These are phyloP conservation scores for Colletotrichum sp. DNA, from an alignment of 2,329 filamentous ascomycete genomes.

Conservation along the genomic window DNA sequence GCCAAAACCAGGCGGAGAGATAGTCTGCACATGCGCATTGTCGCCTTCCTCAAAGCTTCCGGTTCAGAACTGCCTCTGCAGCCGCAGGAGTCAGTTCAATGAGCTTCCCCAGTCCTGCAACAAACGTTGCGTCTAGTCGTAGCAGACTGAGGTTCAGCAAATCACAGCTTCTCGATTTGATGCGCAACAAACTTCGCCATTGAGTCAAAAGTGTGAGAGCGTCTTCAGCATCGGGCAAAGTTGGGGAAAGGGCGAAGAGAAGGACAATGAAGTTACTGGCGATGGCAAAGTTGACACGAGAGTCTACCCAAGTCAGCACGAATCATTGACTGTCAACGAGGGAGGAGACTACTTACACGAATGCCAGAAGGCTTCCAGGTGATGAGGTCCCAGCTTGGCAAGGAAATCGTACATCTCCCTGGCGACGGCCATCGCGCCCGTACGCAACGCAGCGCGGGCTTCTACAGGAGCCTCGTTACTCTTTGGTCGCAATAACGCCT, in stretches of 20 bases:
- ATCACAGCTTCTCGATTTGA: conserved; percentile 15
- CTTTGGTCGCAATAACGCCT: background rate
- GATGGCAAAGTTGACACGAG: conserved; percentile 11
- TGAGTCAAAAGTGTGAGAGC: background rate
- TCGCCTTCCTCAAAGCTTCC: background rate
- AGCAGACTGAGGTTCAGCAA: background rate
- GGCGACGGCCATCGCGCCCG: background rate
- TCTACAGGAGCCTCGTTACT: background rate
- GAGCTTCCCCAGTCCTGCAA: conserved; percentile 2
- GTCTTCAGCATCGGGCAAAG: background rate
- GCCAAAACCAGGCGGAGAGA: accelerated
- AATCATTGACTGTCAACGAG: accelerated
- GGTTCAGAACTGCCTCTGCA: background rate
- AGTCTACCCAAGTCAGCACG: background rate
- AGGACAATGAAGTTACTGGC: conserved; percentile 6
- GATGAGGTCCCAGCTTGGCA: background rate
- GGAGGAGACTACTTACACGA: background rate
- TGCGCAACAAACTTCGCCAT: conserved; percentile 7
- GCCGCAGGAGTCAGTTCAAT: background rate
- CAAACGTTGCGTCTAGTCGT: conserved; percentile 5
- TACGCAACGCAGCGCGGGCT: background rate
- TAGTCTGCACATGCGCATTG: background rate
- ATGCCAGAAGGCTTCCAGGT: conserved; percentile 12
- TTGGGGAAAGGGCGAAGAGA: background rate
- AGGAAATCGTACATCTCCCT: conserved; percentile 10